Base-by-base conservation (phyloP, 163 green algal genomes). In the Coccomyxa subellipsoidea region DNA sequence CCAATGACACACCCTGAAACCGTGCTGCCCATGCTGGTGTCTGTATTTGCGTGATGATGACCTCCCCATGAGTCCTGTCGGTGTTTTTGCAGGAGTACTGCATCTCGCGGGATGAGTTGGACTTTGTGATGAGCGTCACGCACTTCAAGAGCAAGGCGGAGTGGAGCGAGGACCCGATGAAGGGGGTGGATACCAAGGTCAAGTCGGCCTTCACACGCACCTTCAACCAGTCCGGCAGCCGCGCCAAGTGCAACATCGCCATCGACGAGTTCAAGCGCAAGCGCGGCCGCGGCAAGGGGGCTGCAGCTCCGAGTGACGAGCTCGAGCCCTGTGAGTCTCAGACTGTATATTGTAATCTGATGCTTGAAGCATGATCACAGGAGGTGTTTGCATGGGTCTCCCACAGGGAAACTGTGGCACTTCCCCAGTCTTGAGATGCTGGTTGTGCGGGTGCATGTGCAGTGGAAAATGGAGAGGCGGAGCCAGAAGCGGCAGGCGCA, bases 131-230 rank as follows among this genome's bases (percentile, higher is more conserved):
- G 79, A 95, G 97, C 83, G 90, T 98, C 5, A 97, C 93, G 38
- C 95, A 95, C 80, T 98, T 95, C 87, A 98, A 97, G 89, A 95
- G 83, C 59, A 90, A 93, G 77, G 84, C 31, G 1, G 7, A 73
- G 7, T 97, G 93, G 94, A 89, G 80, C 1, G 88, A 91, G 39
- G 94, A 98, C 85, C 89, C 90, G 32, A 87, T 92, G 54, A 93
- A 95, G 87, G 79, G 0, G 7, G 84, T 97, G 54, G 85, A 89
- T 3, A 90, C 93, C 7, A 92, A 93, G 80, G 82, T 94, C 80
- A 98, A 98, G 88, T 89, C 90, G 37, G 90, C 94, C 12, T 95
- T 98, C 88, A 98, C 95, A 25, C 86, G 95, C 79, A 82, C 27
- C 15, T 82, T 86, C 38, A 88, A 86, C 79, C 32, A 80, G 73